phyloP scores from a whole-genome alignment of 257 asterid species.

The Fraxinus excelsior region DNA sequence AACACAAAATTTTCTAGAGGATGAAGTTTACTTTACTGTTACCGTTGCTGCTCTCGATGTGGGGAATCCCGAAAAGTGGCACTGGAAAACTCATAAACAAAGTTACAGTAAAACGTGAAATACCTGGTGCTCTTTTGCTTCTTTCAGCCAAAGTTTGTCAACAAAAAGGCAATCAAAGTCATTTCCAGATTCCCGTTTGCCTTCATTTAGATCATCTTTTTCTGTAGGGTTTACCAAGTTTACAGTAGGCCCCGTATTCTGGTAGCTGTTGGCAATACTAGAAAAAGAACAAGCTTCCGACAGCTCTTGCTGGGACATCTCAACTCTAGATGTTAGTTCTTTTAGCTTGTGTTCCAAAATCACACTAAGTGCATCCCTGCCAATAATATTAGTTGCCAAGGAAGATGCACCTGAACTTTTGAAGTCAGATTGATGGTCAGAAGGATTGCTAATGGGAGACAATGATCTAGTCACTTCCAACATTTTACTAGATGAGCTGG shows the following conservation, averaged over 20 bases:
- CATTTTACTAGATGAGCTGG: conserved; percentile 39
- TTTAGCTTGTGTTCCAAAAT: conserved; percentile 91
- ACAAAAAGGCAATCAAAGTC: conserved; percentile 38
- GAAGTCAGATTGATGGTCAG: conserved; percentile 38
- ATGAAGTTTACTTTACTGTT: background rate
- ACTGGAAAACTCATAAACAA: conserved; percentile 7
- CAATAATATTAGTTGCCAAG: conserved; percentile 47
- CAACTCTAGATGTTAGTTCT: conserved; percentile 80
- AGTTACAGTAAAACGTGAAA: conserved; percentile 10
- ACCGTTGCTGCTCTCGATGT: background rate
- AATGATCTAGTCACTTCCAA: conserved; percentile 38
- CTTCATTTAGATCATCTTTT: conserved; percentile 31
- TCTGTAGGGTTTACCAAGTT: conserved; percentile 31
- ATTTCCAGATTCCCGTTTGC: conserved; percentile 35
- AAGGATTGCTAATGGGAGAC: conserved; percentile 36
- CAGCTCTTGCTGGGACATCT: conserved; percentile 55
- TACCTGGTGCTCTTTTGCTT: conserved; percentile 37
- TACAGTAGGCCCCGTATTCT: conserved; percentile 33
- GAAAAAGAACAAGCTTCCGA: conserved; percentile 40
- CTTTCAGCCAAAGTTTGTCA: conserved; percentile 41
- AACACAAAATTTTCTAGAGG: background rate
- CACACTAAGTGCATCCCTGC: conserved; percentile 79
- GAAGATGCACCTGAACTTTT: conserved; percentile 44
- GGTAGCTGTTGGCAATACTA: conserved; percentile 38
- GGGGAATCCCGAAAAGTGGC: background rate